Evolutionary conservation across 2,329 filamentous ascomycete genomes (phyloP).

Genomic region (Pseudogymnoascus sp.): DNA sequence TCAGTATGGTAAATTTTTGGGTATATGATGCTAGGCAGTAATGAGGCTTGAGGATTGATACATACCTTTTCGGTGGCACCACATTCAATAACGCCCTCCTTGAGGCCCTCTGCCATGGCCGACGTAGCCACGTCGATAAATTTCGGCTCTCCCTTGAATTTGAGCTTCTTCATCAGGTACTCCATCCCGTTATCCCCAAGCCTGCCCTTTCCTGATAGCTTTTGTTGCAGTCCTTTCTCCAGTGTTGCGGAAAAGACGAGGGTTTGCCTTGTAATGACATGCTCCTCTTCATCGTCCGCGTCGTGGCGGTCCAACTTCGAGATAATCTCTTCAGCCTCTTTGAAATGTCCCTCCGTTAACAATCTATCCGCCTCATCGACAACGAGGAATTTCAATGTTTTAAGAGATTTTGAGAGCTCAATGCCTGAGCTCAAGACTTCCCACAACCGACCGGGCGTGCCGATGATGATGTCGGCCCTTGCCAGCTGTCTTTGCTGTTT

Average conservation of each 20-base stretch:
- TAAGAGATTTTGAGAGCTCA: slow-evolving; percentile 62
- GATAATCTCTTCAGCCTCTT: slow-evolving; percentile 85
- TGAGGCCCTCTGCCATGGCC: slow-evolving; percentile 80
- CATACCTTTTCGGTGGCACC: slow-evolving; percentile 82
- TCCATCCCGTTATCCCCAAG: slow-evolving; percentile 76
- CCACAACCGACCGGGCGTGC: slow-evolving; percentile 88
- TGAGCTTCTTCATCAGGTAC: slow-evolving; percentile 82
- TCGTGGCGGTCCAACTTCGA: slow-evolving; percentile 65
- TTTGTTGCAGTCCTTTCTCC: slow-evolving; percentile 83
- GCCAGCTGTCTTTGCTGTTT: slow-evolving; percentile 85
- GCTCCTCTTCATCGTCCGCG: slow-evolving; percentile 39
- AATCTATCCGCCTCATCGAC: slow-evolving; percentile 92
- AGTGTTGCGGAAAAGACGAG: slow-evolving; percentile 97
- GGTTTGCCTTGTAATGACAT: slow-evolving; percentile 60
- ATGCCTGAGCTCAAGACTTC: slow-evolving; percentile 77
- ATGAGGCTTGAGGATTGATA: not conserved
- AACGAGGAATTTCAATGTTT: slow-evolving; percentile 71
- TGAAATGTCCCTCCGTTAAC: slow-evolving; percentile 88
- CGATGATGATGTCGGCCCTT: slow-evolving; percentile 86
- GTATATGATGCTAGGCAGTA: not conserved
- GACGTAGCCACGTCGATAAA: slow-evolving; percentile 89
- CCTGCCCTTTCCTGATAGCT: slow-evolving; percentile 66
- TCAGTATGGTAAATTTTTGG: slow-evolving; percentile 18
- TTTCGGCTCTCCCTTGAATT: slow-evolving; percentile 78
- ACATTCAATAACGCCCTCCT: slow-evolving; percentile 88